Evolutionary conservation across 78 protist species (phyloP).

Genomic region (Dictyostelium intermedium): DNA sequence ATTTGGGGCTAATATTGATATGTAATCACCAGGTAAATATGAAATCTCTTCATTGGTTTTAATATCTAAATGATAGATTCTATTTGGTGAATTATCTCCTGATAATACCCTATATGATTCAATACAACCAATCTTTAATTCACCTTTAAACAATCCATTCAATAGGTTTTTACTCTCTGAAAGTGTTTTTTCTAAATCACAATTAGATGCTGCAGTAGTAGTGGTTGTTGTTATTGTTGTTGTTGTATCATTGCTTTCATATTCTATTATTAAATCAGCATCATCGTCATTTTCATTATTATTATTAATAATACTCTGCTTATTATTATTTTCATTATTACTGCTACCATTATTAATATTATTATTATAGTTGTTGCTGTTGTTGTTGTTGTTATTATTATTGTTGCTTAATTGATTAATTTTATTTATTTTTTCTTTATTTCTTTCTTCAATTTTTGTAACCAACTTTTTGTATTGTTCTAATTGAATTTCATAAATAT

Average conservation of each 20-base stretch:
- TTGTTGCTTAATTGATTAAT: background rate
- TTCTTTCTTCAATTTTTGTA: background rate
- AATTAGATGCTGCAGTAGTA: background rate
- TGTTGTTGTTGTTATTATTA: background rate
- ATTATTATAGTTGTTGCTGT: background rate
- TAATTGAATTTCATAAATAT: constrained; percentile 31
- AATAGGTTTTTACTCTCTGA: background rate
- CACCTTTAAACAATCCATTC: background rate
- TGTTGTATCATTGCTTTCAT: background rate
- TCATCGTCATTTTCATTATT: background rate
- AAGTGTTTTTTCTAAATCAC: background rate
- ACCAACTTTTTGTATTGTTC: constrained; percentile 11
- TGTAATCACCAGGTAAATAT: constrained; percentile 58
- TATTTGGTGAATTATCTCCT: constrained; percentile 16
- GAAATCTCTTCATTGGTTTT: background rate
- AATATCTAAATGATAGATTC: constrained; percentile 28
- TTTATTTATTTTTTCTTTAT: background rate
- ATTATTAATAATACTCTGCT: background rate
- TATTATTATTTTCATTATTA: background rate
- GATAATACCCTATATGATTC: constrained; percentile 8
- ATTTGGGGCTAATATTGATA: constrained; percentile 21
- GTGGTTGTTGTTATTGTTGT: too few relatives aligned
- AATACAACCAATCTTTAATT: background rate
- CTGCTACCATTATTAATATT: background rate
- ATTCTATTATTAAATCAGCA: background rate